A percentile compares a stretch with the other conserved stretches of the same genome.
These are phyloP conservation scores for Platanus orientalis DNA, from an alignment of 164 flowering plant genomes.

Conservation along the genomic window DNA sequence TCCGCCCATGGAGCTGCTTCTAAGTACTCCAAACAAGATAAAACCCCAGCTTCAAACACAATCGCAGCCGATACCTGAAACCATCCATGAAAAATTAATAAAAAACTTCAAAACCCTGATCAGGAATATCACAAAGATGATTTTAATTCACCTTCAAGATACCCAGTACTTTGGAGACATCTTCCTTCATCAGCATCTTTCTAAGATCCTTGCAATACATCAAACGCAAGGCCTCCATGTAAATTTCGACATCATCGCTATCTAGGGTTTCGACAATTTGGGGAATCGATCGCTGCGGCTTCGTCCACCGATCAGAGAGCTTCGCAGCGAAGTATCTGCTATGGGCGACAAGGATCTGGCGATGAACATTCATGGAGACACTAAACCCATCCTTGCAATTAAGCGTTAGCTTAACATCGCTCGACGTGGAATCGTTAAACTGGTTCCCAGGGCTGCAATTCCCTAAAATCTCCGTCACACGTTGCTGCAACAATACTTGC, in stretches of 20 bases:
- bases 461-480: conserved; percentile 50
- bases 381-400: conserved; percentile 72
- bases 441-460: conserved; percentile 67
- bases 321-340: conserved; percentile 69
- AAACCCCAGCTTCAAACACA: conserved; percentile 84
- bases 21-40: conserved; percentile 87
- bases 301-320: conserved; percentile 53
- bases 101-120: not conserved
- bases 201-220: too few species aligned
- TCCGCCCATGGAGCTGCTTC: conserved; percentile 99
- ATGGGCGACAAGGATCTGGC: conserved; percentile 64
- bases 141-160: too few species aligned
- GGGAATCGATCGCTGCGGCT: conserved; percentile 45
- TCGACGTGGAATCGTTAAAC: conserved; percentile 57
- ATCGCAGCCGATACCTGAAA: conserved; percentile 83
- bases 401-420: conserved; percentile 74
- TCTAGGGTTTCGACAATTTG: too few species aligned
- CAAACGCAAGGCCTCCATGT: too few species aligned
- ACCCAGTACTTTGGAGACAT: too few species aligned
- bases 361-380: conserved; percentile 57
- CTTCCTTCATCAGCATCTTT: too few species aligned
- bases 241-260: too few species aligned
- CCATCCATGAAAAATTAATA: not conserved
- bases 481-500: too few species aligned
- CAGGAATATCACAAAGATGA: too few species aligned